Percentiles rank a stretch among this genome's conserved stretches.
Conservation (phyloP, 176 grass and related monocot species). For the Oryza glumipatula region DNA sequence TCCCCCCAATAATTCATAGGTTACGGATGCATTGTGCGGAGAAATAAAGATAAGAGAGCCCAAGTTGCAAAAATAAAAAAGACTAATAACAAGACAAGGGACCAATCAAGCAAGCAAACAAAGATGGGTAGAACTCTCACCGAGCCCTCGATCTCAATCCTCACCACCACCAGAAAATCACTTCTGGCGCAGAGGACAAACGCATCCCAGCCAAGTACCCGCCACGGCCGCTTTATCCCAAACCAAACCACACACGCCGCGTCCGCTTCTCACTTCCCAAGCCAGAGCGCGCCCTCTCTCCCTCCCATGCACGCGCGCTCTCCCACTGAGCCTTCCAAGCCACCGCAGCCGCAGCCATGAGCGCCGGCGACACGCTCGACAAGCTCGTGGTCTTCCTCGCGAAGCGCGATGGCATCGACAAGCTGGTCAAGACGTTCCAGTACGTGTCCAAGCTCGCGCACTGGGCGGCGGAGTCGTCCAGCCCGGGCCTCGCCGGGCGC, state of each 20-base stretch:
- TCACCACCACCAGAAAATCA: constrained; percentile 19
- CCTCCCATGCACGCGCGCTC: not conserved
- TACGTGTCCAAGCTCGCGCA: constrained; percentile 93
- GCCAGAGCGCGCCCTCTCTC: not conserved
- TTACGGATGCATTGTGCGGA: not conserved
- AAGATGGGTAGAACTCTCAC: not conserved
- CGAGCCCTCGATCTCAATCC: constrained; percentile 22
- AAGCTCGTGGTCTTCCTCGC: constrained; percentile 98
- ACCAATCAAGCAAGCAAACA: constrained; percentile 33
- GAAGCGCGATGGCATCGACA: constrained; percentile 96
- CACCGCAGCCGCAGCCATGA: constrained; percentile 33
- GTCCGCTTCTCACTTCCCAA: constrained; percentile 18
- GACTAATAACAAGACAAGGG: not conserved
- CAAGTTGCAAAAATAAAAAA: not conserved
- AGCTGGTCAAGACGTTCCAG: constrained; percentile 99
- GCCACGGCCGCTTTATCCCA: constrained; percentile 40
- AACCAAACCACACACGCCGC: constrained; percentile 25
- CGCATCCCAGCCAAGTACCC: constrained; percentile 42
- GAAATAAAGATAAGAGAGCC: not conserved
- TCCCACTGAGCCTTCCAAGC: constrained; percentile 5
- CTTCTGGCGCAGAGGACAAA: constrained; percentile 33
- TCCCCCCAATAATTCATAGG: not conserved
- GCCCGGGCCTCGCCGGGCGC: constrained; percentile 55
- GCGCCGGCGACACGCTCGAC: constrained; percentile 82
- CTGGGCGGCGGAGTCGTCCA: constrained; percentile 66